Evolutionary conservation across 495 filamentous ascomycete genomes (phyloP).

Genomic region (Bombardia bombarda): DNA sequence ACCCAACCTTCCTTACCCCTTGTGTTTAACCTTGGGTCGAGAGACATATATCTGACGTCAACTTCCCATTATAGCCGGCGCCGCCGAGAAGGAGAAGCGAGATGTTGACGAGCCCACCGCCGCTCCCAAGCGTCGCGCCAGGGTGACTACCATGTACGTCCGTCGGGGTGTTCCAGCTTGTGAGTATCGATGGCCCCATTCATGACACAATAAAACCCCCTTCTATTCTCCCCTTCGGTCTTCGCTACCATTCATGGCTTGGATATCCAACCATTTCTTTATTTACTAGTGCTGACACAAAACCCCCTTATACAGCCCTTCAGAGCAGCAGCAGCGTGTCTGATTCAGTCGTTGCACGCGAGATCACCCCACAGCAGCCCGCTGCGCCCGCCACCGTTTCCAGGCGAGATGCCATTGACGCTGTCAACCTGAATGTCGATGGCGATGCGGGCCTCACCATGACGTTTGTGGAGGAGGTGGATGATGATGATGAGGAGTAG

Average conservation of each 20-base stretch:
- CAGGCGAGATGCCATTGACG: constrained; percentile 30
- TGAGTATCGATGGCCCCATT: constrained; percentile 18
- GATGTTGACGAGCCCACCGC: constrained; percentile 18
- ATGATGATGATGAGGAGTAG: constrained; percentile 26
- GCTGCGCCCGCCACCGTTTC: constrained; percentile 12
- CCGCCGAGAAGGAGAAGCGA: constrained; percentile 17
- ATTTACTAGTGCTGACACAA: constrained; percentile 2
- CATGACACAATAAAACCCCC: background rate
- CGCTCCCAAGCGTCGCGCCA: constrained; percentile 28
- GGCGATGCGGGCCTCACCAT: constrained; percentile 40
- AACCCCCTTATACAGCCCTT: constrained; percentile 18
- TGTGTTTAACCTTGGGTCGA: background rate
- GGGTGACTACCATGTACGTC: constrained; percentile 44
- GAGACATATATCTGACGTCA: background rate
- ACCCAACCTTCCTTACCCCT: background rate
- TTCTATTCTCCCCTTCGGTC: background rate
- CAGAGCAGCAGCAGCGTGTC: constrained; percentile 23
- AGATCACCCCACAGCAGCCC: constrained; percentile 17
- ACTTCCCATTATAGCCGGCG: background rate
- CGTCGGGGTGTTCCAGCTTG: constrained; percentile 35
- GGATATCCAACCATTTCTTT: constrained; percentile 1
- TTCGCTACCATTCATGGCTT: constrained; percentile 7
- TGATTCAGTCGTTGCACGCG: constrained; percentile 20
- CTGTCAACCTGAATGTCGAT: constrained; percentile 42
- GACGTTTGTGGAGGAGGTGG: constrained; percentile 40